Conservation (phyloP, 1,284 basidiomycete genomes). For the Bjerkandera adusta region DNA sequence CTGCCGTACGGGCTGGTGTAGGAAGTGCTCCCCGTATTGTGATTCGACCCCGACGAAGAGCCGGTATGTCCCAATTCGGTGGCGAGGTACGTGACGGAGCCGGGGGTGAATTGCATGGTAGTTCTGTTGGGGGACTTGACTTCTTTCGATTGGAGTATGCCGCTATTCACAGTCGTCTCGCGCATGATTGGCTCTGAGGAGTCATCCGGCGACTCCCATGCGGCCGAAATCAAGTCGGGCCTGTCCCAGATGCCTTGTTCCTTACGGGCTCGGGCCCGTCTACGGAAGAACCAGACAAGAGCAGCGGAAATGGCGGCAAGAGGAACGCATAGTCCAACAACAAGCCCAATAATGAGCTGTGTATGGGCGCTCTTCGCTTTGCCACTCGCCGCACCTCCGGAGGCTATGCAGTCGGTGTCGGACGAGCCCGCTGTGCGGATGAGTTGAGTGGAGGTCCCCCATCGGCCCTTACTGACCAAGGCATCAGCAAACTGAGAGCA, state of each 20-base stretch:
- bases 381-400: conserved; percentile 10
- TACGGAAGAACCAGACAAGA: conserved; percentile 21
- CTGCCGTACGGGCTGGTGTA: too few relatives aligned
- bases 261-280: conserved; percentile 11
- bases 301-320: too few relatives aligned
- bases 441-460: conserved; percentile 23
- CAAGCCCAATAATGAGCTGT: conserved; percentile 18
- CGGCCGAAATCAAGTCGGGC: too few relatives aligned
- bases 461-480: conserved; percentile 23
- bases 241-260: conserved; percentile 9
- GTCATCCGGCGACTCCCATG: conserved; percentile 1
- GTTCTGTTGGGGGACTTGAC: background rate
- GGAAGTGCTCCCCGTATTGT: too few relatives aligned
- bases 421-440: conserved; percentile 20
- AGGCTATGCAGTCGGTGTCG: conserved; percentile 16
- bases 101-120: background rate
- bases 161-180: conserved; percentile 5
- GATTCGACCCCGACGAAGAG: too few relatives aligned
- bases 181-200: conserved; percentile 15
- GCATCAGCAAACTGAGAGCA: background rate
- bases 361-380: conserved; percentile 16
- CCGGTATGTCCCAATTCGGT: conserved; percentile 1
- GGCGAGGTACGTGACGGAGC: conserved; percentile 2
- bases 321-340: conserved; percentile 24
- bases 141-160: too few relatives aligned